phyloP scores from a whole-genome alignment of 1,284 basidiomycete genomes.

The Phlebopus sp. region DNA sequence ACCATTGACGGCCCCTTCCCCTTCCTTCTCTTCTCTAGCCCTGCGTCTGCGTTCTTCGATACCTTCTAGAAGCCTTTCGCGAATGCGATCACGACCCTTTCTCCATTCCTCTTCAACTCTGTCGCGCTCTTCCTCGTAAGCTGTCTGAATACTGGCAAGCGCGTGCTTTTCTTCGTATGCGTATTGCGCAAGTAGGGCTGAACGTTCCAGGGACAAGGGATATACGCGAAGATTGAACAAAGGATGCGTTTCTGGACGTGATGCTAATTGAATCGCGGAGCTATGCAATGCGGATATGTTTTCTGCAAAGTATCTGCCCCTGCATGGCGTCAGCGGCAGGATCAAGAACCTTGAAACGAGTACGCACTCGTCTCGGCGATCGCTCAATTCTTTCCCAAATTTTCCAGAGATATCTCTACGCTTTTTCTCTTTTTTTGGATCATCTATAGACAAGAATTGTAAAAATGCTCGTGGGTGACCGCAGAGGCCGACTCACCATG shows the following conservation, averaged over 20 bases:
- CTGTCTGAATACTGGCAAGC: constrained; percentile 57
- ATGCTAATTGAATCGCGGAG: constrained; percentile 57
- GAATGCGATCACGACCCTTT: constrained; percentile 64
- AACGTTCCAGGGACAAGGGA: constrained; percentile 69
- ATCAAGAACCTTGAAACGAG: constrained; percentile 9
- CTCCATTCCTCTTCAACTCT: constrained; percentile 77
- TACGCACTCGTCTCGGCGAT: constrained; percentile 71
- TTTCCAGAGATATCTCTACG: constrained; percentile 65
- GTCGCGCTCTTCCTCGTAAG: constrained; percentile 74
- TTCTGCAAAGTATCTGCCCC: constrained; percentile 54
- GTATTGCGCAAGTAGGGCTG: constrained; percentile 62
- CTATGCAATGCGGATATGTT: constrained; percentile 53
- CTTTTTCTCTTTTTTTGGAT: constrained; percentile 56
- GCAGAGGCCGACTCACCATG: constrained; percentile 34
- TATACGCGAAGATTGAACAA: constrained; percentile 68
- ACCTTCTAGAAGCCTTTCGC: constrained; percentile 74
- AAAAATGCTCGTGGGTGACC: background rate
- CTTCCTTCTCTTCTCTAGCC: constrained; percentile 79
- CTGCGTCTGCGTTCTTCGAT: constrained; percentile 73
- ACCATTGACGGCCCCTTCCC: constrained; percentile 69
- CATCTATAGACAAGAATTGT: constrained; percentile 31
- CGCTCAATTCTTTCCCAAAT: constrained; percentile 65
- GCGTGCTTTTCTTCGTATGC: constrained; percentile 63
- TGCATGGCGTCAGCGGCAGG: constrained; percentile 25
- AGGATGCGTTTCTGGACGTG: constrained; percentile 59